A percentile compares a stretch with the other conserved stretches of the same genome.
phyloP scores from a whole-genome alignment of 305 asterid species.

The Fraxinus sp. region DNA sequence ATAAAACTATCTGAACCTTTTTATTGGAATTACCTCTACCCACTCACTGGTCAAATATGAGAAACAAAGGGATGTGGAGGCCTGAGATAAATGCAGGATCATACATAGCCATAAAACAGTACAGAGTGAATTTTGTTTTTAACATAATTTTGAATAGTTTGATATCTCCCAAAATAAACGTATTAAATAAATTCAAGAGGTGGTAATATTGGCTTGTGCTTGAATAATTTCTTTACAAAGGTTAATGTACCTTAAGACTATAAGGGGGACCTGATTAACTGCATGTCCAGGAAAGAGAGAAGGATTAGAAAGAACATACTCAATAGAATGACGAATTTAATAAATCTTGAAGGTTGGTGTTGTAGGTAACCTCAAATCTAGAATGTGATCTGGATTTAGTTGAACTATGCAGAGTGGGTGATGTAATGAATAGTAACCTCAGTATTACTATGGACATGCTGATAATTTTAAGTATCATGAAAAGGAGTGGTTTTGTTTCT shows the following conservation, averaged over 20 bases:
- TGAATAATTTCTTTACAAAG: neutral
- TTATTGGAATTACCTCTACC: neutral
- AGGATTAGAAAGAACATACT: neutral
- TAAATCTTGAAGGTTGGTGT: neutral
- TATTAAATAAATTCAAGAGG: neutral
- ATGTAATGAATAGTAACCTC: neutral
- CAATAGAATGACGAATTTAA: neutral
- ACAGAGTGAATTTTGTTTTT: neutral
- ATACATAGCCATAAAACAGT: neutral
- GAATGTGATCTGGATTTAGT: conserved; percentile 11
- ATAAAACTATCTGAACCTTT: neutral
- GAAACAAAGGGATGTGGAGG: neutral
- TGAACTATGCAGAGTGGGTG: conserved; percentile 10
- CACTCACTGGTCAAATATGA: neutral
- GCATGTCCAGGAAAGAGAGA: neutral
- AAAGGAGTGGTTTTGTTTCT: neutral
- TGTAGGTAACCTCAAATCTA: neutral
- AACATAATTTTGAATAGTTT: neutral
- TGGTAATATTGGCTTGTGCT: neutral
- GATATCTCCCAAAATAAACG: neutral
- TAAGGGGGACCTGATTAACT: neutral
- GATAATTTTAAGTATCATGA: conserved; percentile 17
- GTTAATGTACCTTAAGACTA: neutral
- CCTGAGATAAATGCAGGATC: neutral
- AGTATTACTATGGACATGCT: conserved; percentile 1